Evolutionary conservation across 2,329 filamentous ascomycete genomes (phyloP).

Genomic region (Pezicula radicicola): DNA sequence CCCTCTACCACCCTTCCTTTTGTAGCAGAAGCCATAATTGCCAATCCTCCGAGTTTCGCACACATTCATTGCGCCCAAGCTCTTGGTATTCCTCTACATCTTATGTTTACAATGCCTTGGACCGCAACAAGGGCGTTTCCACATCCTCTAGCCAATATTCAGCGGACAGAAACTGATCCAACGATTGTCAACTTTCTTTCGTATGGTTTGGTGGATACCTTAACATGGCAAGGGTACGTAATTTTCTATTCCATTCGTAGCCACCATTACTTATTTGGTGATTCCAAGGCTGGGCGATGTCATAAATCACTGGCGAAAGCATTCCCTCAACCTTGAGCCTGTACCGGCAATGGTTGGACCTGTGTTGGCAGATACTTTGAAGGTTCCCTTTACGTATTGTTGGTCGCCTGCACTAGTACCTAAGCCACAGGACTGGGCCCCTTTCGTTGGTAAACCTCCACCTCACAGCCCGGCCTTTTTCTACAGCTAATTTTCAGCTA

Average conservation of each 20-base stretch:
- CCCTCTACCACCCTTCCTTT: slow-evolving; percentile 11
- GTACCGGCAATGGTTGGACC: slow-evolving; percentile 2
- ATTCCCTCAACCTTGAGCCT: slow-evolving; percentile 3
- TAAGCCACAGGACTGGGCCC: slow-evolving; percentile 1
- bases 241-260: not conserved
- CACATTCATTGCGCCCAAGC: slow-evolving; percentile 56
- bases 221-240: slow-evolving; percentile 45
- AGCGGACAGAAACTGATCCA: slow-evolving; percentile 28
- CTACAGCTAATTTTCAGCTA: not conserved
- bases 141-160: slow-evolving; percentile 46
- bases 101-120: slow-evolving; percentile 69
- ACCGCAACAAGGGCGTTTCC: slow-evolving; percentile 17
- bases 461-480: not conserved
- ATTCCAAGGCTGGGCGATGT: slow-evolving; percentile 64
- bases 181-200: slow-evolving; percentile 38
- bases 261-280: not conserved
- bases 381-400: slow-evolving; percentile 5
- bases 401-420: slow-evolving; percentile 1
- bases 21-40: slow-evolving; percentile 25
- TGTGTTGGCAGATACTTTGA: slow-evolving; percentile 2
- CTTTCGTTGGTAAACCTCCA: not conserved
- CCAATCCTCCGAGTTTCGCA: slow-evolving; percentile 31
- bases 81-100: slow-evolving; percentile 55
- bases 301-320: slow-evolving; percentile 40
- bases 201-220: slow-evolving; percentile 42